phyloP scores from a whole-genome alignment of 768 basidiomycete genomes.

The Galerina marginata region DNA sequence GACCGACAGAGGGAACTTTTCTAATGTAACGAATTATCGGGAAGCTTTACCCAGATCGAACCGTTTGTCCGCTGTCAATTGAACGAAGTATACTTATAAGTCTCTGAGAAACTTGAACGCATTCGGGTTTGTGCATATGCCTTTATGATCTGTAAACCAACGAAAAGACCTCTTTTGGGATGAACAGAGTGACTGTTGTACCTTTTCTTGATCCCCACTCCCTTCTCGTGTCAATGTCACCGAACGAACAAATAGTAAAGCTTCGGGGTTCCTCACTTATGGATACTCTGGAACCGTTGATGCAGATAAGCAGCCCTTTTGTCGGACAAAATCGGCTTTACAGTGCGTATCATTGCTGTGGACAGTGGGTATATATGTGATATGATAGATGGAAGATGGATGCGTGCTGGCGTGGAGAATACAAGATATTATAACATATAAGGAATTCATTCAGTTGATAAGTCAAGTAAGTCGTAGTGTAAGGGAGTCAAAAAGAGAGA shows the following conservation, averaged over 20 bases:
- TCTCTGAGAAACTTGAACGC: constrained; percentile 12
- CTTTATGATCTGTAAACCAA: not conserved
- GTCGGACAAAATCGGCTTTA: constrained; percentile 12
- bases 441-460: constrained; percentile 12
- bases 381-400: not conserved
- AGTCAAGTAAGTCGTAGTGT: constrained; percentile 15
- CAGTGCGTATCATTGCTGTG: constrained; percentile 5
- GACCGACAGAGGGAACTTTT: constrained; percentile 15
- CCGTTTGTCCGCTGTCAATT: constrained; percentile 6
- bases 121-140: constrained; percentile 1
- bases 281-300: not conserved
- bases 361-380: constrained; percentile 2
- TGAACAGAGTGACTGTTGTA: not conserved
- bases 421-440: constrained; percentile 16
- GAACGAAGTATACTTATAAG: not conserved
- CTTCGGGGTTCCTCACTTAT: not conserved
- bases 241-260: constrained; percentile 1
- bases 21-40: constrained; percentile 20
- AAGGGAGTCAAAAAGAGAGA: constrained; percentile 12
- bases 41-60: constrained; percentile 16
- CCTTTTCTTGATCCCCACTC: constrained; percentile 1
- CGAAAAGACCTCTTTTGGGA: constrained; percentile 5
- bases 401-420: not conserved
- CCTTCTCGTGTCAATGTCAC: constrained; percentile 8
- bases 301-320: constrained; percentile 6